Conservation (phyloP, 495 filamentous ascomycete species). For the Lophiostoma macrostomum region DNA sequence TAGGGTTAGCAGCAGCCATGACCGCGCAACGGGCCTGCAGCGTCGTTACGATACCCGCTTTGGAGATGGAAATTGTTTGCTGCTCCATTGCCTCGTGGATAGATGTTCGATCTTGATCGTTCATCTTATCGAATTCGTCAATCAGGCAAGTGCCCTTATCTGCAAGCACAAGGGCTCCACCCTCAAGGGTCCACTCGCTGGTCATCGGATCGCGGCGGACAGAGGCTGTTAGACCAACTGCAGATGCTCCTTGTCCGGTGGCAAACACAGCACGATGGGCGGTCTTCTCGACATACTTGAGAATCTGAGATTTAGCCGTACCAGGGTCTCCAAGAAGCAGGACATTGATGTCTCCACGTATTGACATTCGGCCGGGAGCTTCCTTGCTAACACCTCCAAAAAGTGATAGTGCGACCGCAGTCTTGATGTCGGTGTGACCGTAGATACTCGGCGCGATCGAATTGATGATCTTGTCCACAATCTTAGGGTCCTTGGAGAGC, state of each 20-base stretch:
- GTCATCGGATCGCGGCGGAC: conserved; percentile 96
- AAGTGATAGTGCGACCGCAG: conserved; percentile 86
- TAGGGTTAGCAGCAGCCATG: conserved; percentile 94
- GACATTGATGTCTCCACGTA: conserved; percentile 98
- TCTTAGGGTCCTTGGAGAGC: conserved; percentile 81
- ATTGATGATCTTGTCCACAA: conserved; percentile 89
- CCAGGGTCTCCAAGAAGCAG: conserved; percentile 96
- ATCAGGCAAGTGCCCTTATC: conserved; percentile 96
- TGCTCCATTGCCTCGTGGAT: conserved; percentile 99
- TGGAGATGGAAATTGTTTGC: conserved; percentile 99
- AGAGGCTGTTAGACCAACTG: conserved; percentile 95
- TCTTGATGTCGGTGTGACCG: conserved; percentile 96
- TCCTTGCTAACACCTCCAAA: conserved; percentile 95
- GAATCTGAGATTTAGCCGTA: conserved; percentile 96
- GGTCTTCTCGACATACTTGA: conserved; percentile 98
- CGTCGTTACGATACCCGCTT: conserved; percentile 97
- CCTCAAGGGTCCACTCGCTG: conserved; percentile 96
- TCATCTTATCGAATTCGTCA: conserved; percentile 99
- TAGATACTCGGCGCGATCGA: conserved; percentile 98
- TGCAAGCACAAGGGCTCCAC: conserved; percentile 91
- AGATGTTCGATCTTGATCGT: conserved; percentile 95
- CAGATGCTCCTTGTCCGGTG: conserved; percentile 94
- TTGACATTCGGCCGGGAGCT: conserved; percentile 78
- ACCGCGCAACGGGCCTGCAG: conserved; percentile 97
- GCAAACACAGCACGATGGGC: conserved; percentile 97